phyloP scores from a whole-genome alignment of 257 asterid species.

The Primulina huaijiensis region DNA sequence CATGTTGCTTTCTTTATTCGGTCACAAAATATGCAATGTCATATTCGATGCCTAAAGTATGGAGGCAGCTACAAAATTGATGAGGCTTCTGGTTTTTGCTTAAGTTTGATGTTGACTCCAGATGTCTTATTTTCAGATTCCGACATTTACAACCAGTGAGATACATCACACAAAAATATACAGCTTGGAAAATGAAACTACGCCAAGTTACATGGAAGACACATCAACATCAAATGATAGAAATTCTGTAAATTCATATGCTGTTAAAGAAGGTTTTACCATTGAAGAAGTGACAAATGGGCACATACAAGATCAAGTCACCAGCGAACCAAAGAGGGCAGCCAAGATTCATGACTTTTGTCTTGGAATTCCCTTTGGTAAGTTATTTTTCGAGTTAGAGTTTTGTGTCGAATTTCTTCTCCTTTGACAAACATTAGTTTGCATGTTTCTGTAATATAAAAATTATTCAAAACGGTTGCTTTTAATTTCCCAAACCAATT shows the following conservation, averaged over 20 bases:
- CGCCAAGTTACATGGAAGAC: conserved; percentile 43
- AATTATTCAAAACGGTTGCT: neutral
- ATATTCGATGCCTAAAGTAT: neutral
- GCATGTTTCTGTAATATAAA: neutral
- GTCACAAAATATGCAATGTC: neutral
- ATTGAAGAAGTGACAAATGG: conserved; percentile 36
- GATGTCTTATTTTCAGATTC: conserved; percentile 34
- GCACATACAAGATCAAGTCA: conserved; percentile 34
- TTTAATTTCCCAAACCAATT: neutral
- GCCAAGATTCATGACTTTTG: conserved; percentile 95
- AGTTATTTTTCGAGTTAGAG: conserved; percentile 25
- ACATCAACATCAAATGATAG: conserved; percentile 43
- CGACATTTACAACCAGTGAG: conserved; percentile 46
- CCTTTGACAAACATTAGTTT: conserved; percentile 1
- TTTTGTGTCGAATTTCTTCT: conserved; percentile 4
- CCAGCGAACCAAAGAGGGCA: conserved; percentile 46
- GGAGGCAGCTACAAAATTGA: conserved; percentile 6
- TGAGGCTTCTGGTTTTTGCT: neutral
- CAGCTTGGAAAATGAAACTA: conserved; percentile 36
- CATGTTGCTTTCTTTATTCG: neutral
- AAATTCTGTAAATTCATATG: conserved; percentile 37
- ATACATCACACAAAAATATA: conserved; percentile 38
- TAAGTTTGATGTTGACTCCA: conserved; percentile 24
- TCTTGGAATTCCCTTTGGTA: conserved; percentile 91
- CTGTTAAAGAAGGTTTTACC: conserved; percentile 34